Evolutionary conservation across 2,329 filamentous ascomycete species (phyloP), one percentile per base, ranked within the genome.

Genomic region (Epicoccum sorghinum): DNA sequence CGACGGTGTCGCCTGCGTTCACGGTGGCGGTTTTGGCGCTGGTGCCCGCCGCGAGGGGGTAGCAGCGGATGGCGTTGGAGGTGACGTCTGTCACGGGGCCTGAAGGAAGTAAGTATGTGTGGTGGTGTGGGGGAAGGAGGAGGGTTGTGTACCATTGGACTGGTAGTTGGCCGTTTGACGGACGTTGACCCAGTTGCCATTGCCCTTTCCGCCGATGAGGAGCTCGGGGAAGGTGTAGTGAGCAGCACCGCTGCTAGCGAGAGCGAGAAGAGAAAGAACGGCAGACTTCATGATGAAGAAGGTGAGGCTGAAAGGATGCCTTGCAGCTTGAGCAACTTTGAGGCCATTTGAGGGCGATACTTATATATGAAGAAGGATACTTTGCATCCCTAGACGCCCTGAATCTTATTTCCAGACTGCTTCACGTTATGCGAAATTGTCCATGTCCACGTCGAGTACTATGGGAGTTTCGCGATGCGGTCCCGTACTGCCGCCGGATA

Each of bases 181-280:
- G 14, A 75, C 71, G 49, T 74, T 73, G 30, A 67, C 54, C 73
- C 73, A 75, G n/a, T 25, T 35, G 2, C 53, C 49, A 0, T 69
- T 73, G 6, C 58, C 50, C 4, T 59, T 40, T 22, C 65, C 64
- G 25, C 52, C 56, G 14, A 62, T 63, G 14, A 70, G 54, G 37
- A 73, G 66, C 13, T 64, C 60, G 1, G 70, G 70, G 58, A 73
- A 71, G 3, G 68, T 71, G 58, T 73, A 73, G 52, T 73, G 70
- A 1, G 70, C 70, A 29, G 61, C 56, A 1, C 62, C 61, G 27
- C 61, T 67, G 57, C 60, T 62, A 32, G 62, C 62, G 9, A 57
- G 46, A 22, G 59, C 57, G 7, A 70, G 57, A 18, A 68, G 45
- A 29, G 62, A 53, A 13, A 61, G 18, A 41, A 65, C n/a, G 57